Conservation (phyloP, 257 asterid genomes). For the Solanum bulbocastanum region DNA sequence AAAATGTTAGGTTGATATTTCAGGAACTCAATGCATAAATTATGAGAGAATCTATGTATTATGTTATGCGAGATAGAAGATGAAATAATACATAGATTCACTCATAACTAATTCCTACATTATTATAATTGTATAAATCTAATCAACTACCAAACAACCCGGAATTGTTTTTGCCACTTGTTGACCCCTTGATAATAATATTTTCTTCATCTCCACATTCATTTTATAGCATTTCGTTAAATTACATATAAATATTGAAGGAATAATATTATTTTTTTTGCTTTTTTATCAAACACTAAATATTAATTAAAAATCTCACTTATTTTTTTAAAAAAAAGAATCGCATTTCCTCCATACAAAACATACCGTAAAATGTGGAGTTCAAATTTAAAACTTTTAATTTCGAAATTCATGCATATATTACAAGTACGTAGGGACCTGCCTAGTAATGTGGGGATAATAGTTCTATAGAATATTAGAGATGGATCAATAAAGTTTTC, state of each 20-base stretch:
- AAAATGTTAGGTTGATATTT: neutral
- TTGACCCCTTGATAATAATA: neutral
- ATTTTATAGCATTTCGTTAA: no score
- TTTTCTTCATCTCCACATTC: no score
- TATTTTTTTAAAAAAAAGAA: no score
- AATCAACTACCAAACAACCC: no score
- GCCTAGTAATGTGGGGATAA: neutral
- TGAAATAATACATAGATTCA: no score
- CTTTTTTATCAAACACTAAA: no score
- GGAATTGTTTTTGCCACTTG: neutral
- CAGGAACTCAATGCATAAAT: neutral
- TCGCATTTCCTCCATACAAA: neutral
- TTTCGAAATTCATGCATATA: neutral
- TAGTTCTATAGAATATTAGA: neutral
- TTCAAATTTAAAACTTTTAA: neutral
- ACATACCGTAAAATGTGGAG: neutral
- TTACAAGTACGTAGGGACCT: neutral
- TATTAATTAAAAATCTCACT: no score
- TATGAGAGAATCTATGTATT: neutral
- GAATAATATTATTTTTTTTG: no score
- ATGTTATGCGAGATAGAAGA: no score
- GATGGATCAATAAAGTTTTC: neutral
- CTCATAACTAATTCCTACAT: no score
- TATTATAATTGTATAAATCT: no score
- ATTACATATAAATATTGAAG: no score